phyloP scores from a whole-genome alignment of 1,139 yeast species.

The Sugiyamaella xylanicola region DNA sequence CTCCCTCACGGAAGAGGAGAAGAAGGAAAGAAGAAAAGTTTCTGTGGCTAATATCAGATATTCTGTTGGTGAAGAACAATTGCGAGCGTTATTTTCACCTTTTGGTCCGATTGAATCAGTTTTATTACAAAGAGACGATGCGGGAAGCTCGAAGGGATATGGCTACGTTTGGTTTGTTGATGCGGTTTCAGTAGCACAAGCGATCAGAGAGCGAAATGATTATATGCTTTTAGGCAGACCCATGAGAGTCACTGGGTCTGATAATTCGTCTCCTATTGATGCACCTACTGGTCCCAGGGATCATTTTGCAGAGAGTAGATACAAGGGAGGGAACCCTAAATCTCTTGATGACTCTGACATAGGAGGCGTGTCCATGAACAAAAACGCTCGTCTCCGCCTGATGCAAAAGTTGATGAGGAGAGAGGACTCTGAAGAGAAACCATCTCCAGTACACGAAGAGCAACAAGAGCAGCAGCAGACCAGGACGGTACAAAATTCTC shows the following conservation, averaged over 20 bases:
- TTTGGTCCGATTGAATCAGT: constrained; percentile 42
- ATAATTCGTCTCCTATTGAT: constrained; percentile 31
- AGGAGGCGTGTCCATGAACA: constrained; percentile 34
- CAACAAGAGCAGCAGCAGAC: not conserved
- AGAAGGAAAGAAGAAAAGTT: constrained; percentile 34
- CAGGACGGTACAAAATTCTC: constrained; percentile 24
- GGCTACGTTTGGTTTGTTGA: constrained; percentile 35
- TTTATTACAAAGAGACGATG: constrained; percentile 38
- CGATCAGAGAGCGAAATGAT: constrained; percentile 42
- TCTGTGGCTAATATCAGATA: constrained; percentile 42
- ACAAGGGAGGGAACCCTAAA: constrained; percentile 5
- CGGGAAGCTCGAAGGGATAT: constrained; percentile 43
- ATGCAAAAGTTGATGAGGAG: constrained; percentile 43
- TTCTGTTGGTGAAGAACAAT: constrained; percentile 40
- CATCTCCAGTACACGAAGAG: not conserved
- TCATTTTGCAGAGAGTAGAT: not conserved
- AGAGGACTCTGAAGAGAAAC: constrained; percentile 32
- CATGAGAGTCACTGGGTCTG: constrained; percentile 36
- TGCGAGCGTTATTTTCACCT: constrained; percentile 40
- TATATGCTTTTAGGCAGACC: constrained; percentile 41
- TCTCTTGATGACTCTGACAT: constrained; percentile 37
- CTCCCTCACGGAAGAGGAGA: constrained; percentile 1
- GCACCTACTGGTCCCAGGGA: constrained; percentile 20
- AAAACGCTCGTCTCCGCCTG: constrained; percentile 38
- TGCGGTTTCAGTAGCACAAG: constrained; percentile 28